Percentiles rank a stretch among this genome's conserved stretches.
Conservation (phyloP, 140 eudicot species). For the Senecio squalidus region DNA sequence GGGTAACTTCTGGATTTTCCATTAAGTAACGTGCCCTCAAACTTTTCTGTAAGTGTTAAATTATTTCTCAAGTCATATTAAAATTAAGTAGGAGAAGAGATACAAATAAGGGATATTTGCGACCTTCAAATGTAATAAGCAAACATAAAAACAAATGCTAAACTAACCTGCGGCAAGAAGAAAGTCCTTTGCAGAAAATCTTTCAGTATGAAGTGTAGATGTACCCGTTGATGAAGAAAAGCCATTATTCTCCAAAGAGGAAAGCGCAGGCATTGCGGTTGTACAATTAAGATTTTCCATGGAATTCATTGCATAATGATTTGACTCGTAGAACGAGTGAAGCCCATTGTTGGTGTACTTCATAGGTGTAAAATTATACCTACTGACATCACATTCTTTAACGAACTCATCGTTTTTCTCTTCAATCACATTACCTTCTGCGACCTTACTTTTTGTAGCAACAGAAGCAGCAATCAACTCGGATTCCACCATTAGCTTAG, state of each 20-base stretch:
- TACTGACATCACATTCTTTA: conserved; percentile 28
- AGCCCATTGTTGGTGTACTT: conserved; percentile 43
- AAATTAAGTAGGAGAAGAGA: background rate
- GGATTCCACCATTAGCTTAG: conserved; percentile 21
- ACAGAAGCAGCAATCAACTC: conserved; percentile 32
- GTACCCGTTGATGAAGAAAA: conserved; percentile 26
- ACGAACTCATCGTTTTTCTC: conserved; percentile 23
- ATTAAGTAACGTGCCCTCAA: conserved; percentile 33
- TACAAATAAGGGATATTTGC: background rate
- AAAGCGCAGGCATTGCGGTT: conserved; percentile 31
- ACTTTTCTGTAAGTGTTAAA: conserved; percentile 34
- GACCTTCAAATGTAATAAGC: background rate
- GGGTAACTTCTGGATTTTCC: conserved; percentile 34
- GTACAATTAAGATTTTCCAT: conserved; percentile 34
- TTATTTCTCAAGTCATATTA: conserved; percentile 11
- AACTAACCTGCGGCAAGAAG: conserved; percentile 55
- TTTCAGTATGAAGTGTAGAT: conserved; percentile 31
- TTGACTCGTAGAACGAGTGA: conserved; percentile 53
- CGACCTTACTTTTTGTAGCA: conserved; percentile 20
- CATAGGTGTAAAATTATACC: conserved; percentile 20
- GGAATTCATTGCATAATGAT: conserved; percentile 26
- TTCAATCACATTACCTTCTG: conserved; percentile 26
- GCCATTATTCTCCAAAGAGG: conserved; percentile 33
- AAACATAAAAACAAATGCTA: conserved; percentile 10
- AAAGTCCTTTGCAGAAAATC: conserved; percentile 30